A percentile compares a stretch with the other conserved stretches of the same genome.
These are phyloP conservation scores for Plasmodium vivax DNA, from an alignment of 169 alveolate genomes.

Conservation along the genomic window DNA sequence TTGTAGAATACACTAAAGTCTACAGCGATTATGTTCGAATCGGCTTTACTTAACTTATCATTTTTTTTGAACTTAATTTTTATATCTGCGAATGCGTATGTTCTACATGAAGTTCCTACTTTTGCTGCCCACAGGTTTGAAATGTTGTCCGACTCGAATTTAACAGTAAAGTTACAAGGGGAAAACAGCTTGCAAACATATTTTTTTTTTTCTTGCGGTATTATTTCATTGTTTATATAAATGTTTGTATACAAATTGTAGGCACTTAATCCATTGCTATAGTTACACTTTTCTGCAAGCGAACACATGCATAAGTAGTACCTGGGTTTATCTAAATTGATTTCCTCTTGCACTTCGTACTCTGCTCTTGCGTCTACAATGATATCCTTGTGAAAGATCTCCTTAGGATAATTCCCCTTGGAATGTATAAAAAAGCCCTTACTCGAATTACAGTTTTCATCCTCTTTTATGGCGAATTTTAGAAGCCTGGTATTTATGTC, in stretches of 20 bases:
- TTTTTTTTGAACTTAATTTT: constrained; percentile 5
- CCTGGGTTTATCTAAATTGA: constrained; percentile 28
- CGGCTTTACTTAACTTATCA: constrained; percentile 4
- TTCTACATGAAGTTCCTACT: constrained; percentile 48
- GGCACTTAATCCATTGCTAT: background rate
- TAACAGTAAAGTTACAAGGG: constrained; percentile 31
- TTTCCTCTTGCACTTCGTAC: background rate
- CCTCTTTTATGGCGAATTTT: constrained; percentile 62
- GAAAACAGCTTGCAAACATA: constrained; percentile 29
- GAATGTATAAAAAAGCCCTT: constrained; percentile 21
- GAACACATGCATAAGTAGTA: constrained; percentile 72
- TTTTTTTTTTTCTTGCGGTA: constrained; percentile 4
- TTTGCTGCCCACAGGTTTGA: constrained; percentile 51
- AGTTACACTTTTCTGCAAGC: constrained; percentile 19
- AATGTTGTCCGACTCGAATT: background rate
- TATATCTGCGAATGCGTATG: constrained; percentile 24
- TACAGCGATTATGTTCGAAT: constrained; percentile 14
- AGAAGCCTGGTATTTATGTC: constrained; percentile 29
- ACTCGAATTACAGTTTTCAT: constrained; percentile 42
- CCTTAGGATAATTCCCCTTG: background rate
- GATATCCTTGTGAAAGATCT: background rate
- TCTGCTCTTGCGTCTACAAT: background rate
- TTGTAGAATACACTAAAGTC: constrained; percentile 21
- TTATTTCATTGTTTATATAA: constrained; percentile 11
- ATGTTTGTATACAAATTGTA: constrained; percentile 36